Evolutionary conservation across 164 flowering plant species (phyloP), one percentile per base, ranked within the genome.

Genomic region (Paratinospora sagittata): DNA sequence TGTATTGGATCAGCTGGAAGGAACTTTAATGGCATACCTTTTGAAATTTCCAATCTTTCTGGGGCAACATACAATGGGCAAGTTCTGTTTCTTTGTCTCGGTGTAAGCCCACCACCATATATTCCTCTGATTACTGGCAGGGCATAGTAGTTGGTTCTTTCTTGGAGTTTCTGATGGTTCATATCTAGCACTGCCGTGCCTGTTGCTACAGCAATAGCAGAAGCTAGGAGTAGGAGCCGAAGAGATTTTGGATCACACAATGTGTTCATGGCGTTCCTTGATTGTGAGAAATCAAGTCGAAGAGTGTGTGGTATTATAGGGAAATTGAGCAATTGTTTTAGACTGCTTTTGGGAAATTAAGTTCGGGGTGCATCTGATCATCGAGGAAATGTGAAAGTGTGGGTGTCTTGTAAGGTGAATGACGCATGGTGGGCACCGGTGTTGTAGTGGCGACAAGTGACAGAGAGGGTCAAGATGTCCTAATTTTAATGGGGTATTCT

Each of bases 61-160:
- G 75, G 79, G 11, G 61, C 68, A 14, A 78, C 77, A 17, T 70
- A 62, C 47, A 39, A 61, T 0, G 82, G 80, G 66, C 83, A 78
- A 0, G 27, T 67, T 16, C 61, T 36, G 67, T 70, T 64, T 62
- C 71, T 65, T 8, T 17, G 27, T 13, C 66, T 34, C 23, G 77
- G 64, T 13, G 55, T 49, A 8, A 75, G 41, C 0, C 82, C 80
- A 43, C 82, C 82, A 0, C 82, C 80, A 30, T 30, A 30, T 17
- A 16, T 61, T 14, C 68, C 66, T 10, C 58, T 57, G 23, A 30
- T 8, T 17, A 62, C 67, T 2, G 83, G 77, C n/a, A 68, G 58
- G 62, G 70, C 33, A 14, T 80, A 75, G 68, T 80, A 77, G 19
- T 73, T 52, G n/a, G 72, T 58, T 0, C 37, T 23, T 0, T 52